A percentile compares a stretch with the other conserved stretches of the same genome.
These are phyloP conservation scores for Colletotrichum noveboracense DNA, from an alignment of 2,329 filamentous ascomycete species.

Conservation along the genomic window DNA sequence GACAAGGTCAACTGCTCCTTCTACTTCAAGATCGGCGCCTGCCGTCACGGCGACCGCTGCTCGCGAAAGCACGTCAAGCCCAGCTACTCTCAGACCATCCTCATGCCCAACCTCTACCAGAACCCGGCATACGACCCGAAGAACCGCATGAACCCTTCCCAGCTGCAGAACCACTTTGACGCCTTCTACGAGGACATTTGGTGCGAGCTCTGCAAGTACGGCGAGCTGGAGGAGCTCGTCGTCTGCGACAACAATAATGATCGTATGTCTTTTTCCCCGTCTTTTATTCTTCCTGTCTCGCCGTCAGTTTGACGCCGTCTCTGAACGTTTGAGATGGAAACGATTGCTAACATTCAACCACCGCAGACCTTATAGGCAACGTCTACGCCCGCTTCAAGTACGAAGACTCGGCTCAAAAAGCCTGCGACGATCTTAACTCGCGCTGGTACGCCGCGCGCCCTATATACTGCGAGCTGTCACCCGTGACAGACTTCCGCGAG, in stretches of 20 bases:
- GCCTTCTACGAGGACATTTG: slow-evolving; percentile 99
- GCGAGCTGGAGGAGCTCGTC: slow-evolving; percentile 95
- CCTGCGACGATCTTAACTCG: slow-evolving; percentile 91
- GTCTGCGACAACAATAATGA: slow-evolving; percentile 99
- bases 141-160: slow-evolving; percentile 93
- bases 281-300: slow-evolving; percentile 18
- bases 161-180: slow-evolving; percentile 99
- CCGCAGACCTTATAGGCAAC: slow-evolving; percentile 89
- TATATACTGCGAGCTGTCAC: slow-evolving; percentile 97
- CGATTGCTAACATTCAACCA: background rate
- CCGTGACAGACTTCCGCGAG: slow-evolving; percentile 97
- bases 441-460: slow-evolving; percentile 97
- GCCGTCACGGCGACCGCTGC: slow-evolving; percentile 97
- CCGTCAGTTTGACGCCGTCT: background rate
- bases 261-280: slow-evolving; percentile 57
- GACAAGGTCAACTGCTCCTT: slow-evolving; percentile 99
- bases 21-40: slow-evolving; percentile 98
- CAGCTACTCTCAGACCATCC: slow-evolving; percentile 95
- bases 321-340: background rate
- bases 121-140: slow-evolving; percentile 97
- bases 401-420: slow-evolving; percentile 92
- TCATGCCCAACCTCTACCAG: slow-evolving; percentile 98
- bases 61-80: slow-evolving; percentile 99
- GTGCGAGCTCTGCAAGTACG: slow-evolving; percentile 99
- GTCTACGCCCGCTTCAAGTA: slow-evolving; percentile 99